Base-by-base conservation (phyloP, 805 yeast genomes). In the Starmerella apis region DNA sequence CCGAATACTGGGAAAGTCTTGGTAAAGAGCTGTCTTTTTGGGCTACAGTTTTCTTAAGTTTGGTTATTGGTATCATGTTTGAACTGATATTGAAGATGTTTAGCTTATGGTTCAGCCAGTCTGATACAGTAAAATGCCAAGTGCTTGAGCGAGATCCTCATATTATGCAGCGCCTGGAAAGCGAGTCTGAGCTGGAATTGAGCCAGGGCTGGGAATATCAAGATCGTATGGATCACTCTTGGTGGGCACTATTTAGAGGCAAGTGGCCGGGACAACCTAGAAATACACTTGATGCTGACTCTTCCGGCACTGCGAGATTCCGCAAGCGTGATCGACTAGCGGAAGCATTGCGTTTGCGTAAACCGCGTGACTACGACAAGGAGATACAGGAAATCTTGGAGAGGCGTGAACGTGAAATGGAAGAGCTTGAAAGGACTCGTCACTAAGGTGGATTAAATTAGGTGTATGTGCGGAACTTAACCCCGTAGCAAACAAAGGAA, bases 21-120 rank as follows among this genome's bases (percentile, higher is more conserved):
- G 97, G 97, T 20, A 66, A 56, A 19, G 96, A 92, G 62, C 63
- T 71, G n/a, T 73, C 84, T 0, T 90, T 87, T 78, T 92, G 97
- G 97, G 85, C 86, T 1, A 65, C 86, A 0, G 67, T 84, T 30
- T 61, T 86, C 27, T 72, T 80, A 1, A 62, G 83, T 18, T 63
- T 71, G 0, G 66, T 76, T 0, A 69, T 85, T 47, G 83, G 90
- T 2, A 56, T 84, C 13, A 65, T 79, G 33, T 67, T 83, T 52
- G 97, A 92, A 62, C 65, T 84, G 35, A 61, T 82, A 4, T 63
- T 79, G 47, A 79, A 81, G 55, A 73, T 80, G 1, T 57, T 79
- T 41, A 75, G 79, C 55, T 70, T 70, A 24, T 72, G 77, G 62
- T 52, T 84, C 20, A 63, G 68, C 54, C 86, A 94, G 0, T 76